phyloP scores from a whole-genome alignment of 1,284 basidiomycete species.

The Cryptococcus hybrid region DNA sequence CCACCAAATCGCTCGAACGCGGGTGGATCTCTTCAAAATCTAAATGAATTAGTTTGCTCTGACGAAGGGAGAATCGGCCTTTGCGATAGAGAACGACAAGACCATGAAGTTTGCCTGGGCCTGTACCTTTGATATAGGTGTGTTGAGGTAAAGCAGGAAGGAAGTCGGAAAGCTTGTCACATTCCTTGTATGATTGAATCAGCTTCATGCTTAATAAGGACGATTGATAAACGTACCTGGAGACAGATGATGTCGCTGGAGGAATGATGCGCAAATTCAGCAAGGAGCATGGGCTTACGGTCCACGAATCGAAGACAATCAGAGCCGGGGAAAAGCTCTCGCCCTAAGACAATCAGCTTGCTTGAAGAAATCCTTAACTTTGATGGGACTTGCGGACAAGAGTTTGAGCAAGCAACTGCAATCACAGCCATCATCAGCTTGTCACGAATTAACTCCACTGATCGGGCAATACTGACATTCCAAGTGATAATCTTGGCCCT shows the following conservation, averaged over 20 bases:
- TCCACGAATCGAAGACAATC: constrained; percentile 72
- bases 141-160: constrained; percentile 57
- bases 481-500: constrained; percentile 65
- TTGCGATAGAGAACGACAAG: constrained; percentile 72
- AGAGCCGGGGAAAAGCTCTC: constrained; percentile 74
- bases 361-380: neutral
- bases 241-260: constrained; percentile 74
- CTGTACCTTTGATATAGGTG: constrained; percentile 61
- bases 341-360: constrained; percentile 54
- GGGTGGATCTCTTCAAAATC: constrained; percentile 58
- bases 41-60: constrained; percentile 59
- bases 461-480: constrained; percentile 48
- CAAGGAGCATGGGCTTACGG: constrained; percentile 69
- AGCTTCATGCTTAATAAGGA: neutral
- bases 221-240: constrained; percentile 58
- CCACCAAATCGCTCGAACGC: constrained; percentile 13
- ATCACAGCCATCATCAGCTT: neutral
- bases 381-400: constrained; percentile 42
- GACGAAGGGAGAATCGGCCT: constrained; percentile 55
- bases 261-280: constrained; percentile 63
- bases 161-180: constrained; percentile 64
- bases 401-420: constrained; percentile 56
- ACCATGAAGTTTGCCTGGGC: constrained; percentile 74
- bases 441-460: neutral
- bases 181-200: constrained; percentile 33